Percentiles rank a stretch among this genome's conserved stretches.
Evolutionary conservation across 2,329 filamentous ascomycete species (phyloP).

Genomic region (Hypoxylon sp.): DNA sequence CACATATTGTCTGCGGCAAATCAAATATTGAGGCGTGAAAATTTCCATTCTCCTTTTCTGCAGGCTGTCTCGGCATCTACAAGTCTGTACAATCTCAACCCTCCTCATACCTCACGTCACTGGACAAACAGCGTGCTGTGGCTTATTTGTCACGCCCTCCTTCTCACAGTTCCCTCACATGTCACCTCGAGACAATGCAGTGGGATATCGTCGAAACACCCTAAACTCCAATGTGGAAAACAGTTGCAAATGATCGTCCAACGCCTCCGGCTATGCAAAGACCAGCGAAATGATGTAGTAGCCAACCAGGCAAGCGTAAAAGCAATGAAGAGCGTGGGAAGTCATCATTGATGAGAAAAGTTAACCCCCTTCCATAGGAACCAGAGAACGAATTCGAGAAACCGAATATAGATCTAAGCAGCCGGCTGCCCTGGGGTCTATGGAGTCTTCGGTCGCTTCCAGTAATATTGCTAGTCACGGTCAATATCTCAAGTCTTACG

Average conservation of each 20-base stretch:
- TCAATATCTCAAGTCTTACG: conserved; percentile 32
- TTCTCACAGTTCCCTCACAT: conserved; percentile 14
- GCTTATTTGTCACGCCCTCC: conserved; percentile 6
- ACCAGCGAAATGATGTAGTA: conserved; percentile 17
- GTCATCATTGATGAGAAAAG: conserved; percentile 26
- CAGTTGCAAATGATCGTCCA: conserved; percentile 26
- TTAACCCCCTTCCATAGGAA: background rate
- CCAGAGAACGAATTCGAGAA: conserved; percentile 1
- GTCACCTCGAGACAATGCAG: conserved; percentile 27
- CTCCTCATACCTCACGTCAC: conserved; percentile 9
- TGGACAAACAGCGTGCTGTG: conserved; percentile 3
- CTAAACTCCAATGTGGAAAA: conserved; percentile 27
- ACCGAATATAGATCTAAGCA: conserved; percentile 6
- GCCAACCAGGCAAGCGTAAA: conserved; percentile 3
- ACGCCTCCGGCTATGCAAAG: conserved; percentile 50
- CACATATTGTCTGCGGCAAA: background rate
- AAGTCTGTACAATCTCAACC: conserved; percentile 29
- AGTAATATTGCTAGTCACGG: conserved; percentile 72
- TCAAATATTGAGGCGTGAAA: background rate
- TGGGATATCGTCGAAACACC: conserved; percentile 36
- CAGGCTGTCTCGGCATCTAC: background rate
- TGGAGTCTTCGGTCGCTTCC: conserved; percentile 73
- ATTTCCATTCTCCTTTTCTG: conserved; percentile 25
- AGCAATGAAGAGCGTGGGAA: conserved; percentile 17
- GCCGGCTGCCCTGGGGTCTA: conserved; percentile 50